Evolutionary conservation across 23 red algal species (phyloP), one percentile per base, ranked within the genome.

Genomic region (Cyanidium caldarium): DNA sequence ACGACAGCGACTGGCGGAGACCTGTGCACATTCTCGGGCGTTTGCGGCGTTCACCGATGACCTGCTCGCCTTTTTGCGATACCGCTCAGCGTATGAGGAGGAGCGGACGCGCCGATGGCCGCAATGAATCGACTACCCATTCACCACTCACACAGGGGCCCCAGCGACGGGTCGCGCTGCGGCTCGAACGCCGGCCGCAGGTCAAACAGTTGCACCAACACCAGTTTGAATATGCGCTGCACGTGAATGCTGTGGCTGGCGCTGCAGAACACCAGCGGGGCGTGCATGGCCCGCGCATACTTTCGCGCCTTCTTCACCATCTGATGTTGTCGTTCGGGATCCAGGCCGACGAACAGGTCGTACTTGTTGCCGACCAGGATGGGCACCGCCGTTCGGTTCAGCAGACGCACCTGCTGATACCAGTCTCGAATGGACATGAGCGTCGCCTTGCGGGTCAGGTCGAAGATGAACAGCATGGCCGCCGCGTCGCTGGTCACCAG

Each of bases 401-500:
- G 82, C 23, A 75, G 77, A 25, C 90, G 74, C 58, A 82, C 77
- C 73, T 95, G 90, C 21, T 79, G 72, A 46, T 87, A 95, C 90
- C 90, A 95, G 39, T 95, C 90, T 39, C 82, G 79, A 38, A 95
- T 70, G 45, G 80, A 87, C 43, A 81, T 58, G 34, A 95, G 40
- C 21, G 90, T 95, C 28, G 75, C 66, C 42, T 83, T 73, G 35
- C 90, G 69, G 25, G 90, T 95, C 15, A 95, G 74, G 61, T 95
- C 90, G 72, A 95, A 95, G 78, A 95, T 95, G 30, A 95, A 95
- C 13, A 95, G 70, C 69, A 95, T 87, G 5, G 90, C 90, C 21
- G 85, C 70, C 2, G 83, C 80, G 44, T 95, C 90, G 28, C 81
- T 79, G 40, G 80, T 82, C 23, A 87, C 90, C 45, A 95, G 74